Conservation (phyloP, 352 stramenopile genomes). For the Blastocystis sp. region DNA sequence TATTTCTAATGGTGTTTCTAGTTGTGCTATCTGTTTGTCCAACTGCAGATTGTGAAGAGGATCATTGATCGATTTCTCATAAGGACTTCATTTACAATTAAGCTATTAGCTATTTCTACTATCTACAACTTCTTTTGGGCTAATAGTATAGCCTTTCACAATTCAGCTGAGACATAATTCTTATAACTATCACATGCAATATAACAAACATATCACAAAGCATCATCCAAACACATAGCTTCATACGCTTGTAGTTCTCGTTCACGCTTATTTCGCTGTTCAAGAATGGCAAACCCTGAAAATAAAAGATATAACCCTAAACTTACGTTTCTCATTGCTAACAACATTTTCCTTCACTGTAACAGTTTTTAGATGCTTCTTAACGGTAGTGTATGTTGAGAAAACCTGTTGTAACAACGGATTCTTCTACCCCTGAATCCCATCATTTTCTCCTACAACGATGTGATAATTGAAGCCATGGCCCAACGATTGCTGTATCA, state of each 20-base stretch:
- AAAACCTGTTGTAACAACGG: conserved; percentile 11
- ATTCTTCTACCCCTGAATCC: neutral
- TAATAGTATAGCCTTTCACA: too few relatives aligned
- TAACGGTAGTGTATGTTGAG: neutral
- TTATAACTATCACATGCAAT: too few relatives aligned
- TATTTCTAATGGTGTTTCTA: too few relatives aligned
- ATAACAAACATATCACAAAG: conserved; percentile 21
- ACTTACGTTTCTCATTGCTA: conserved; percentile 31
- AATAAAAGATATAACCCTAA: neutral
- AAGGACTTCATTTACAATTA: too few relatives aligned
- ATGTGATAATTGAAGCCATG: conserved; percentile 20
- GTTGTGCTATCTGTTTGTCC: too few relatives aligned
- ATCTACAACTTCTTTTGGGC: too few relatives aligned
- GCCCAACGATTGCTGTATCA: neutral
- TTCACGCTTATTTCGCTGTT: neutral
- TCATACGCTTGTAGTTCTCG: conserved; percentile 15
- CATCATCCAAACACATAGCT: conserved; percentile 32
- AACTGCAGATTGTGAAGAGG: too few relatives aligned
- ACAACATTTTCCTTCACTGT: neutral
- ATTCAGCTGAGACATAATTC: too few relatives aligned
- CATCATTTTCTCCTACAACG: neutral
- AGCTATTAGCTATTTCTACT: too few relatives aligned
- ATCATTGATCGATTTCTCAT: too few relatives aligned
- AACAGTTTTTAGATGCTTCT: neutral
- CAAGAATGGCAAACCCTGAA: conserved; percentile 13